Base-by-base conservation (phyloP, 2,329 filamentous ascomycete genomes). In the Cytospora mali region DNA sequence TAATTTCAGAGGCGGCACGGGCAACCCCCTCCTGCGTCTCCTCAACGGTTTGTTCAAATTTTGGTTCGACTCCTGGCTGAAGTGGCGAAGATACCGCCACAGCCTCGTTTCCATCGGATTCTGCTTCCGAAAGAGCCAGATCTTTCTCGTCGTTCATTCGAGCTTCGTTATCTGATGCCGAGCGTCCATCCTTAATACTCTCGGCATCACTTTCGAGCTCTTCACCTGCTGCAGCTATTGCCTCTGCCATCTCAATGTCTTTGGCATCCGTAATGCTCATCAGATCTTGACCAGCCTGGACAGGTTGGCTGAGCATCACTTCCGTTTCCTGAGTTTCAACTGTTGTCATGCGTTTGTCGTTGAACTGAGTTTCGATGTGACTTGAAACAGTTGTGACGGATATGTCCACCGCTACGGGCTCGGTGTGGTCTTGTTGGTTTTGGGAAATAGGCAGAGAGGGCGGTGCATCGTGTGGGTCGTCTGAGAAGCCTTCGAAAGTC, bases 371-470 rank as follows among this genome's bases (percentile, higher is more conserved):
- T 35, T 61, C 64, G 13, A 49, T 18, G 10, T 61, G 49, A 14
- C 53, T 56, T 5, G 56, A 42, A 11, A 60, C 48, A 9, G 56
- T 63, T 14, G 61, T 59, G 28, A 59, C 49, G 31, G 55, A 55
- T 27, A 50, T 23, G n/a, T 65, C 63, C 31, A 56, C 18, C 29
- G 46, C 27, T 21, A 14, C 51, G 10, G 46, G 16, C 29, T 33
- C 52, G 25, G 14, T 9, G 11, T 46, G 42, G 21, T 31, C 54
- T 18, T 39, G 23, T 25, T 39, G 48, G 6, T 55, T 18, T 35
- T 62, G 62, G 6, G 58, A 57, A 21, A 29, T 46, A 18, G 58
- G 51, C 16, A 55, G 59, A 21, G 50, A 58, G 18, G 55, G 55
- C 6, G 59, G 50, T n/a, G 55, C 59, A 18, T 58, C 62, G 23